A percentile compares a stretch with the other conserved stretches of the same genome.
These are phyloP conservation scores for Borealophlyctis nickersoniae DNA, from an alignment of 192 early-diverging fungal species.

Conservation along the genomic window DNA sequence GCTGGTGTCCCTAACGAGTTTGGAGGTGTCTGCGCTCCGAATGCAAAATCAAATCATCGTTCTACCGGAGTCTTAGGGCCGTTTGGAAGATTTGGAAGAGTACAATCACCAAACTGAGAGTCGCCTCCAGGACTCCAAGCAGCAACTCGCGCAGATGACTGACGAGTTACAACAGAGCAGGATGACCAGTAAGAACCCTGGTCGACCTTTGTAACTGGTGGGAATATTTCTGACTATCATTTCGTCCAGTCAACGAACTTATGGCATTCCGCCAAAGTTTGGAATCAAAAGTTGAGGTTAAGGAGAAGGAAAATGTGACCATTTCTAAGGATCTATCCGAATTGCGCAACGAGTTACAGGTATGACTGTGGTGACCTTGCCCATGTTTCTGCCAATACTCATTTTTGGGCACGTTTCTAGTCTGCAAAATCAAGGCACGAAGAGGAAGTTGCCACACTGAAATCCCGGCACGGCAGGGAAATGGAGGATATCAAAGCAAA, in stretches of 20 bases:
- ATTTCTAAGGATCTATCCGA: constrained; percentile 36
- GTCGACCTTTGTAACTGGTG: constrained; percentile 20
- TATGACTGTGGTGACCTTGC: background rate
- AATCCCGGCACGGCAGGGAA: constrained; percentile 16
- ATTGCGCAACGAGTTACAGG: constrained; percentile 29
- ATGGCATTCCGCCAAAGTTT: constrained; percentile 48
- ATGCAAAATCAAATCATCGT: too few relatives aligned
- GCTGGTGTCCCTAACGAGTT: background rate
- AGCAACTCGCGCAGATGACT: constrained; percentile 25
- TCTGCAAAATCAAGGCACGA: constrained; percentile 35
- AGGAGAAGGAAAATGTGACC: constrained; percentile 61
- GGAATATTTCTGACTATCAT: constrained; percentile 29
- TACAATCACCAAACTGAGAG: constrained; percentile 39
- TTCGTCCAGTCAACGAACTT: constrained; percentile 43
- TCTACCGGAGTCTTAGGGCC: too few relatives aligned
- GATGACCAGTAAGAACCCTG: constrained; percentile 28
- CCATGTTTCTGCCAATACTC: background rate
- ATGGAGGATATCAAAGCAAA: constrained; percentile 30
- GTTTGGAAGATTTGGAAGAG: constrained; percentile 80
- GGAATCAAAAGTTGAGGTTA: constrained; percentile 53
- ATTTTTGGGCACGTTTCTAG: constrained; percentile 20
- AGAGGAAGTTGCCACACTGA: constrained; percentile 39
- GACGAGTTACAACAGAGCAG: constrained; percentile 35
- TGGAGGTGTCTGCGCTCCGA: too few relatives aligned
- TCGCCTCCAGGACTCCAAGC: constrained; percentile 29